phyloP scores from a whole-genome alignment of 2,329 filamentous ascomycete species.

The Monilinia fructigena region DNA sequence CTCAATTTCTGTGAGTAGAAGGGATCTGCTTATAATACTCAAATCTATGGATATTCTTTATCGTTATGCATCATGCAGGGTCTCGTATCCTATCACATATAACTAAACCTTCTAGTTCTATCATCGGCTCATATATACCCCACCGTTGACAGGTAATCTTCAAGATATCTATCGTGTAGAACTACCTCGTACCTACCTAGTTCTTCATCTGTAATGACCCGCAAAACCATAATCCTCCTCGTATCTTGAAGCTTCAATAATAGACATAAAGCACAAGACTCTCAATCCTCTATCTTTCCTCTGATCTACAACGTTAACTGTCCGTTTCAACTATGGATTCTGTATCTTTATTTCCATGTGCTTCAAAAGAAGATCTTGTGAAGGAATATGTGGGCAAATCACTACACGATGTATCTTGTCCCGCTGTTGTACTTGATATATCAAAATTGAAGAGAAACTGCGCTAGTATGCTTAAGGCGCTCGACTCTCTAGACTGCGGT shows the following conservation, averaged over 20 bases:
- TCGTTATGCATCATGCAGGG: no score
- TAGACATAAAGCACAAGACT: not conserved
- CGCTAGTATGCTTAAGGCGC: slow-evolving; percentile 65
- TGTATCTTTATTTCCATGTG: slow-evolving; percentile 32
- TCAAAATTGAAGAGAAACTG: slow-evolving; percentile 68
- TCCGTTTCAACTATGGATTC: slow-evolving; percentile 32
- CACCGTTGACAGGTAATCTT: no score
- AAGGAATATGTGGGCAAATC: slow-evolving; percentile 57
- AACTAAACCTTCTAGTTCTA: no score
- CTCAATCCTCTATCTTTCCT: not conserved
- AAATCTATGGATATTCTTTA: no score
- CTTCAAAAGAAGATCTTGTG: slow-evolving; percentile 43
- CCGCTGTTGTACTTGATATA: slow-evolving; percentile 66
- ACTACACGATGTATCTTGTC: slow-evolving; percentile 60
- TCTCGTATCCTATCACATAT: no score
- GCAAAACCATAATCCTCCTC: not conserved
- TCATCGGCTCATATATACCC: no score
- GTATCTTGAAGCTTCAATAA: not conserved
- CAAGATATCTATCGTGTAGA: not conserved
- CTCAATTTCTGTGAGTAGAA: no score
- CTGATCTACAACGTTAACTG: not conserved
- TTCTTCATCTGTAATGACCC: not conserved
- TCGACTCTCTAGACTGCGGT: slow-evolving; percentile 56
- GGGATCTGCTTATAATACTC: no score
- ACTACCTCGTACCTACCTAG: not conserved